A percentile compares a stretch with the other conserved stretches of the same genome.
phyloP scores from a whole-genome alignment of 768 basidiomycete genomes.

The Serendipita vermifera region DNA sequence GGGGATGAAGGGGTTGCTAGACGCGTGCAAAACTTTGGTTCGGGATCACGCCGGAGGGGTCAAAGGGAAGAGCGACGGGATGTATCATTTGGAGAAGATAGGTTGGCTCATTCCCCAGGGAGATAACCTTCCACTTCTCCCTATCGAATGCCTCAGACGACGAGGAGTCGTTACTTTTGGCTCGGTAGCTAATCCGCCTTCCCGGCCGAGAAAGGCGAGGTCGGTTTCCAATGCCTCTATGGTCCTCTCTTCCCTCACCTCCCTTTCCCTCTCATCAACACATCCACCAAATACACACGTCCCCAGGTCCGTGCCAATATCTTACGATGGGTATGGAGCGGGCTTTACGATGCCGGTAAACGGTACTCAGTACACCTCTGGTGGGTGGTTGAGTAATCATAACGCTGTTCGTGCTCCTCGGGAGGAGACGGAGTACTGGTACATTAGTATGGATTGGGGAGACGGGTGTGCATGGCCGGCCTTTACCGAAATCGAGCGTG shows the following conservation, averaged over 20 bases:
- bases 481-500: background rate
- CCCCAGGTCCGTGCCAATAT: slow-evolving; percentile 2
- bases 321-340: background rate
- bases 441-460: slow-evolving; percentile 1
- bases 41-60: background rate
- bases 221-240: background rate
- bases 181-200: background rate
- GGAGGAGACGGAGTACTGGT: slow-evolving; percentile 6
- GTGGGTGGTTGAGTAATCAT: too few relatives aligned
- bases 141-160: background rate
- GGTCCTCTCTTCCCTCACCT: background rate
- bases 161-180: slow-evolving; percentile 6
- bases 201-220: background rate
- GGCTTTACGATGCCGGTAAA: background rate
- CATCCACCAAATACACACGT: background rate
- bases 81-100: slow-evolving; percentile 2
- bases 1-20: background rate
- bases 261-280: background rate
- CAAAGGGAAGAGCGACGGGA: background rate
- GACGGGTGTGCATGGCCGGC: slow-evolving; percentile 10
- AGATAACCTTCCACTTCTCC: background rate
- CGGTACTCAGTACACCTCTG: background rate
- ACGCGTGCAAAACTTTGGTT: slow-evolving; percentile 4
- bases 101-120: slow-evolving; percentile 5
- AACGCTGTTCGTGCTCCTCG: background rate